phyloP scores from a whole-genome alignment of 2,329 filamentous ascomycete genomes.

The Epichloe sp. region DNA sequence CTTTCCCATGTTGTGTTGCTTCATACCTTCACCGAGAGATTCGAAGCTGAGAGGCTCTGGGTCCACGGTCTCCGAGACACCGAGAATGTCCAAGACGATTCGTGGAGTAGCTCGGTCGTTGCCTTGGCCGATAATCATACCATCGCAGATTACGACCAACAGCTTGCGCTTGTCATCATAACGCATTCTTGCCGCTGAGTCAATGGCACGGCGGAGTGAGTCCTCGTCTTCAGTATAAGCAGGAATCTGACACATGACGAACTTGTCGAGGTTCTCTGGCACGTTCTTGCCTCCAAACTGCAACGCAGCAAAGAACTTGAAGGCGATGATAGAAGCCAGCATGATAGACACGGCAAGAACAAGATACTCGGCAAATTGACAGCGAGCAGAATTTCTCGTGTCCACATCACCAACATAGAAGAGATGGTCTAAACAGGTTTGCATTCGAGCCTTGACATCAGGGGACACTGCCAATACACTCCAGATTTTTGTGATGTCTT shows the following conservation, averaged over 20 bases:
- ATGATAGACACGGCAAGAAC: slow-evolving; percentile 73
- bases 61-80: slow-evolving; percentile 84
- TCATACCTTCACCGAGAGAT: slow-evolving; percentile 84
- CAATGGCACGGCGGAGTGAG: slow-evolving; percentile 88
- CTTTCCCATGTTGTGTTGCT: slow-evolving; percentile 99
- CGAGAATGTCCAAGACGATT: slow-evolving; percentile 93
- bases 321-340: slow-evolving; percentile 68
- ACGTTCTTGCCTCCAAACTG: slow-evolving; percentile 87
- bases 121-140: slow-evolving; percentile 98
- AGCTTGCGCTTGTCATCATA: slow-evolving; percentile 99
- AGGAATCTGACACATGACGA: slow-evolving; percentile 93
- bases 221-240: slow-evolving; percentile 98
- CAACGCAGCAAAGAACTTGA: slow-evolving; percentile 94
- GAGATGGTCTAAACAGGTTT: slow-evolving; percentile 77
- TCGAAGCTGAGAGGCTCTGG: slow-evolving; percentile 95
- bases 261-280: slow-evolving; percentile 95
- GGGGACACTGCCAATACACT: slow-evolving; percentile 49
- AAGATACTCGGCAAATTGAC: slow-evolving; percentile 81
- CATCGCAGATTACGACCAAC: slow-evolving; percentile 83
- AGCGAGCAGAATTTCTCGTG: slow-evolving; percentile 73
- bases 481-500: slow-evolving; percentile 78
- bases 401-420: slow-evolving; percentile 91
- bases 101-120: slow-evolving; percentile 92
- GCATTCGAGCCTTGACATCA: slow-evolving; percentile 52
- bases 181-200: slow-evolving; percentile 86